These are phyloP conservation scores for Eucalyptus polybractea DNA, from an alignment of 345 rosid genomes.

Conservation along the genomic window DNA sequence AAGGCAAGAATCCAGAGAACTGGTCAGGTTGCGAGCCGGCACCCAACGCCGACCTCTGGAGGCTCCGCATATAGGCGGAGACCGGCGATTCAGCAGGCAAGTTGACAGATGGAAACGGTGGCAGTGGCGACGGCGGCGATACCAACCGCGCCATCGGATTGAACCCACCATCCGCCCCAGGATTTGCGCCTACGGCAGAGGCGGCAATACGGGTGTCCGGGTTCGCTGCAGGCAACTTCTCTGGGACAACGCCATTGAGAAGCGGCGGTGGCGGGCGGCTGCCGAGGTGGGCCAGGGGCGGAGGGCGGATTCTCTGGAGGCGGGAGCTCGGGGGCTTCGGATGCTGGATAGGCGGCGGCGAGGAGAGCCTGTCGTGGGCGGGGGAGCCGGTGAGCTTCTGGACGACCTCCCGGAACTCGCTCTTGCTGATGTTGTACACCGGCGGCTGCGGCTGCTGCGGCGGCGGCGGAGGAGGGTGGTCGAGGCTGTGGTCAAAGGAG, in stretches of 20 bases:
- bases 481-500: constrained; percentile 14
- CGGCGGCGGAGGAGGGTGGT: constrained; percentile 1
- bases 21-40: constrained; percentile 37
- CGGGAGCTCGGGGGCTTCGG: constrained; percentile 73
- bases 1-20: constrained; percentile 51
- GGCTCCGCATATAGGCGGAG: constrained; percentile 52
- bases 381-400: constrained; percentile 97
- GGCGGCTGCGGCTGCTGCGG: constrained; percentile 28
- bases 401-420: constrained; percentile 83
- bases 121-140: constrained; percentile 12
- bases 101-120: constrained; percentile 19
- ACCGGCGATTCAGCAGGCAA: constrained; percentile 30
- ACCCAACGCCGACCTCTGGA: constrained; percentile 34
- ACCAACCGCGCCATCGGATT: background rate
- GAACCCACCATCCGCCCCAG: background rate
- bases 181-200: background rate
- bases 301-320: constrained; percentile 89
- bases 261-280: constrained; percentile 29
- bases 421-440: constrained; percentile 87
- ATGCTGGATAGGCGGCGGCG: constrained; percentile 18
- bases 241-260: constrained; percentile 21
- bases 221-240: background rate
- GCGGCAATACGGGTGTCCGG: background rate
- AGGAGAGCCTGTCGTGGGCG: constrained; percentile 67
- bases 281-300: constrained; percentile 60